Base-by-base conservation (phyloP, 129 eudicot genomes). In the Artemisia annua region DNA sequence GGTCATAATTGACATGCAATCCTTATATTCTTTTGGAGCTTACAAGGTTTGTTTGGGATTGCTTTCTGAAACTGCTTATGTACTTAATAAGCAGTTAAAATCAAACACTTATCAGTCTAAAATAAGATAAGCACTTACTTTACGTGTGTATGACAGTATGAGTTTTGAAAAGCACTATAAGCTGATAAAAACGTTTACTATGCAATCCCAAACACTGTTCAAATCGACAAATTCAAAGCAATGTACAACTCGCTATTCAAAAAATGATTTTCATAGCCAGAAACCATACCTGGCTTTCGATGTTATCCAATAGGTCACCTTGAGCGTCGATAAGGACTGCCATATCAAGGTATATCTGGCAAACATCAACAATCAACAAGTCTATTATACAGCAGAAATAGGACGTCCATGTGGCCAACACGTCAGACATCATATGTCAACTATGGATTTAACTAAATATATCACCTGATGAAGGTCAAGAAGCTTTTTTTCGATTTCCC, bases 401-500 rank as follows among this genome's bases (percentile, higher is more conserved):
- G 18, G 11, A 51, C 9, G 13, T 7, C 1, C 63, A 19, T 10
- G 11, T 57, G 32, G 63, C 18, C 54, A 12, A 49, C 46, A 43
- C 10, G 11, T 4, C 10, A 4, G 50, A 50, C 46, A 72, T 48
- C 59, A 1, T 24, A 11, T 55, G 15, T 56, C 32, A 12, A 16
- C 35, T n/a, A 22, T 16, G 15, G n/a, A 4, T 46, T 12, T 3
- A 3, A 49, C 18, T 52, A 50, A 30, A 65, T 52, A 62, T 22
- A 32, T 60, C 73, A 93, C 98, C 97, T 93, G 98, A 79, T 94
- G 97, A 70, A 90, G 80, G 63, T 86, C 99, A 30, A 94, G 93
- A 75, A 94, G 96, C 77, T 88, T 94, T 68, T 81, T 90, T 82
- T 94, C 97, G 3, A 94, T 89, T 75, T 94, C 99, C 75, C 79